Evolutionary conservation across 352 stramenopile species (phyloP).

Genomic region (Pythium coloratum): DNA sequence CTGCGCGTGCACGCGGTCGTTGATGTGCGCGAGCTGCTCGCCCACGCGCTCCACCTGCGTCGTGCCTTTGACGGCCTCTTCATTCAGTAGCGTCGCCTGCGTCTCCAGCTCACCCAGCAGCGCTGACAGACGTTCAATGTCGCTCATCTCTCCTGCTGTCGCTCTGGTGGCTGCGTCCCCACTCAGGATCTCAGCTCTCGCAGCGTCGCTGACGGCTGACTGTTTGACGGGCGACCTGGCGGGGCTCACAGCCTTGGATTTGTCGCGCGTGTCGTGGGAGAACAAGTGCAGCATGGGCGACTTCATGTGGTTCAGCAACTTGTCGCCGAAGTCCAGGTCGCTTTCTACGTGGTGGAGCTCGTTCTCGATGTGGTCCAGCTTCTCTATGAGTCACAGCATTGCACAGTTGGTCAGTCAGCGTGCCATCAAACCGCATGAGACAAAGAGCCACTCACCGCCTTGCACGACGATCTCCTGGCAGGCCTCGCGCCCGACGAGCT

Average conservation of each 20-base stretch:
- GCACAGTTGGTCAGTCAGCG: background rate
- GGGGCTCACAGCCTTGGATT: constrained; percentile 15
- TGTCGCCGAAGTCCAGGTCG: constrained; percentile 76
- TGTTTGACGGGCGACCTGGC: constrained; percentile 14
- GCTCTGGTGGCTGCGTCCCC: background rate
- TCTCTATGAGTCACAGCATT: constrained; percentile 35
- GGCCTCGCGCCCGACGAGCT: constrained; percentile 62
- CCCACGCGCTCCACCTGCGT: constrained; percentile 76
- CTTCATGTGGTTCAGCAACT: constrained; percentile 71
- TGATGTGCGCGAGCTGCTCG: constrained; percentile 62
- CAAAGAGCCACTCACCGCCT: constrained; percentile 32
- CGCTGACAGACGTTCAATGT: constrained; percentile 61
- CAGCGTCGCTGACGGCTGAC: constrained; percentile 5
- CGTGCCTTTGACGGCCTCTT: constrained; percentile 63
- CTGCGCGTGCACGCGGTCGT: constrained; percentile 68
- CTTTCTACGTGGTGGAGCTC: constrained; percentile 56
- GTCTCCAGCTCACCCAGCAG: constrained; percentile 70
- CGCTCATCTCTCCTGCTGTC: constrained; percentile 31
- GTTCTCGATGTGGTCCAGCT: constrained; percentile 67
- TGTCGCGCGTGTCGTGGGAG: constrained; percentile 39
- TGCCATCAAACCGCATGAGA: too few relatives aligned
- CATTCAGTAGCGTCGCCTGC: constrained; percentile 66
- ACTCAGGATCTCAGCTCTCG: constrained; percentile 21
- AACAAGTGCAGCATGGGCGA: constrained; percentile 71
- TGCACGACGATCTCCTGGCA: constrained; percentile 76